Conservation (phyloP, 345 rosid species). For the Gossypium herbaceum region DNA sequence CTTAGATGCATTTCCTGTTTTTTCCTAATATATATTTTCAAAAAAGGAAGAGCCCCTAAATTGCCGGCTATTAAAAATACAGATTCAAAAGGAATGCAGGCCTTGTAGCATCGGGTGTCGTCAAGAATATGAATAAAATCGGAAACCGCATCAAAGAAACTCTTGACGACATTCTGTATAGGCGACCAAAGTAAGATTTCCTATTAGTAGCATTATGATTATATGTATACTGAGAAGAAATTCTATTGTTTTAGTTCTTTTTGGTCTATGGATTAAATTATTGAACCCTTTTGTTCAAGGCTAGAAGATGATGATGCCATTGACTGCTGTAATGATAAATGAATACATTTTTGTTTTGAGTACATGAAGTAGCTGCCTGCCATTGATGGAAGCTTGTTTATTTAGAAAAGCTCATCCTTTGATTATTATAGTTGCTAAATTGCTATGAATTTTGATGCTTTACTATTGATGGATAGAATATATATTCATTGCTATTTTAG, state of each 20-base stretch:
- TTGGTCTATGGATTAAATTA: background rate
- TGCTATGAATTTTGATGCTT: background rate
- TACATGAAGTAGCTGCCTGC: background rate
- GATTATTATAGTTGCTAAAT: background rate
- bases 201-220: background rate
- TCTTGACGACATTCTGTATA: slow-evolving; percentile 44
- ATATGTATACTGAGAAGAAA: background rate
- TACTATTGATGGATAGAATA: background rate
- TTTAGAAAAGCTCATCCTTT: background rate
- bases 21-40: background rate
- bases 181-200: slow-evolving; percentile 27
- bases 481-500: background rate
- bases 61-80: slow-evolving; percentile 7
- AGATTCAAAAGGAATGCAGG: slow-evolving; percentile 60
- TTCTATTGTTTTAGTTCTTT: background rate
- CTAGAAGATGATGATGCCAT: background rate
- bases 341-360: background rate
- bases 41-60: background rate
- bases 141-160: slow-evolving; percentile 54
- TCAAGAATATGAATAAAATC: slow-evolving; percentile 45
- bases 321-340: background rate
- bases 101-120: slow-evolving; percentile 62
- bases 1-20: background rate
- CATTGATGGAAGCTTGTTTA: background rate
- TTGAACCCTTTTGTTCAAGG: background rate